Conservation (phyloP, 148 eudicot genomes). For the Nepenthes gracilis region DNA sequence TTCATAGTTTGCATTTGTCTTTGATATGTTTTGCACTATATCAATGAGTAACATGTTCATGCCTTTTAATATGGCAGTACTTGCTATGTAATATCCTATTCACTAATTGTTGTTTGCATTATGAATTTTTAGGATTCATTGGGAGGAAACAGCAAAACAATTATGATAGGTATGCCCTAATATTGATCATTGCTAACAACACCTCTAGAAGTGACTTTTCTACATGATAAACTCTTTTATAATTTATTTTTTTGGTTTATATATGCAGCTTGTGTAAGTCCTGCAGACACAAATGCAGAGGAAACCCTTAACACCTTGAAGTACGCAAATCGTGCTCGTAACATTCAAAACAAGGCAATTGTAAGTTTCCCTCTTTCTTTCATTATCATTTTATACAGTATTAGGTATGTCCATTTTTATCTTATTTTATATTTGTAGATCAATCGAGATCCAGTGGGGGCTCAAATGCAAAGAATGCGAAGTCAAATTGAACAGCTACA, state of each 20-base stretch:
- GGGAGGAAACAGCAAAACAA: slow-evolving; percentile 95
- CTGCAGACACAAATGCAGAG: slow-evolving; percentile 95
- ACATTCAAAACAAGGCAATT: slow-evolving; percentile 94
- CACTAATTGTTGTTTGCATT: neutral
- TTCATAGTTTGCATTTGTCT: no score
- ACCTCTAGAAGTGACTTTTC: neutral
- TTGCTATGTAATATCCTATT: no score
- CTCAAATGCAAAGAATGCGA: slow-evolving; percentile 87
- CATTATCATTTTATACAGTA: neutral
- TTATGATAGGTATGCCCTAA: slow-evolving; percentile 77
- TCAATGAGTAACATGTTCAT: no score
- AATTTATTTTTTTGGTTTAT: slow-evolving; percentile 5
- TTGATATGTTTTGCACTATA: no score
- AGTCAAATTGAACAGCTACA: slow-evolving; percentile 91
- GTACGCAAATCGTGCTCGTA: slow-evolving; percentile 98
- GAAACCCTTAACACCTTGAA: slow-evolving; percentile 93
- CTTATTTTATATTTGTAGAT: slow-evolving; percentile 31
- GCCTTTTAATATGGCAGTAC: no score
- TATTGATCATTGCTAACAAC: neutral
- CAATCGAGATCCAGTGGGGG: slow-evolving; percentile 89
- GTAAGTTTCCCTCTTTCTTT: slow-evolving; percentile 30
- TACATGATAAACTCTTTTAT: neutral
- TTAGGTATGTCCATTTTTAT: neutral
- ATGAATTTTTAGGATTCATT: slow-evolving; percentile 68
- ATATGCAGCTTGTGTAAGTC: slow-evolving; percentile 82